Base-by-base conservation (phyloP, 2,329 filamentous ascomycete genomes). In the Metarhizium sp. region DNA sequence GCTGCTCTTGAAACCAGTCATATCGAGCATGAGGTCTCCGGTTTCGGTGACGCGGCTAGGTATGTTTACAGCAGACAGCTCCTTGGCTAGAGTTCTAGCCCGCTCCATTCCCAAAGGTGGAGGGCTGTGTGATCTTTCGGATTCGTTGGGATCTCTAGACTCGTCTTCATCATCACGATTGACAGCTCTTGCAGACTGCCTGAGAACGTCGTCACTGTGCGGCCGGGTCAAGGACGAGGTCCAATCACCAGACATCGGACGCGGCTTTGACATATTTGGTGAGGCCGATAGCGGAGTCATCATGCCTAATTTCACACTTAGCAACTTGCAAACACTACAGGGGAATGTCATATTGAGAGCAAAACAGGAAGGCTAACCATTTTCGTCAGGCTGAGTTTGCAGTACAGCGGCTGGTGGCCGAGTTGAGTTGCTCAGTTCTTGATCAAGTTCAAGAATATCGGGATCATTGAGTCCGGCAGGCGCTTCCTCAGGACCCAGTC, bases 11-110 rank as follows among this genome's bases (percentile, higher is more conserved):
- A 96, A 96, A 0, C 90, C 90, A 0, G 91, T 92, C 92, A 99
- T 96, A 69, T 99, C 94, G 53, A 99, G 76, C 91, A 97, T 97
- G 55, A 99, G 76, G 70, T 99, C 94, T 16, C 94, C 94, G 0
- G 83, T 87, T 56, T 95, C 91, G 1, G 88, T 97, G n/a, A 99
- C 86, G 60, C 90, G 86, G 56, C 87, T 94, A 6, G 91, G 90
- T 57, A 99, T 97, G 66, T 97, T 96, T 50, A 88, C 94, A 3
- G 84, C 86, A 49, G 89, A 89, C 2, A 99, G 79, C 68, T 92
- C 92, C 67, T 90, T 88, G 10, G 92, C 96, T 11, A 99, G 78
- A 32, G 86, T 84, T 66, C 88, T 84, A 7, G 94, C 94, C 61
- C 94, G 84, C 58, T 90, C 84, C 56, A 95, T 80, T 7, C 92